Conservation (phyloP, 2,329 filamentous ascomycete genomes). For the Periconia sp. region DNA sequence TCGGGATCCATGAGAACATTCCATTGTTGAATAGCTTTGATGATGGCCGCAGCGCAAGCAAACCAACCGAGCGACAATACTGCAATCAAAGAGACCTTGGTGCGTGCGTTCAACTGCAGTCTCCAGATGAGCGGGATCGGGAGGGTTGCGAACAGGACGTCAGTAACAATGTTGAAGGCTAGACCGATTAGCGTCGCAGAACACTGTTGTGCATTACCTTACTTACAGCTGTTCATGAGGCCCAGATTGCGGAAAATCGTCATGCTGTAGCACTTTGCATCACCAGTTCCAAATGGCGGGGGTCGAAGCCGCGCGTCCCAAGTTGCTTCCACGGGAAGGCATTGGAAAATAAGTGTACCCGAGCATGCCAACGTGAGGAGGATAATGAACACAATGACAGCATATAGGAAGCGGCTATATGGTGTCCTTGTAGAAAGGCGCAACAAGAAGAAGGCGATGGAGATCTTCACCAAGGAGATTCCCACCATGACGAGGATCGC, state of each 20-base stretch:
- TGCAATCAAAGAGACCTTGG: slow-evolving; percentile 46
- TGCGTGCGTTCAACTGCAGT: slow-evolving; percentile 51
- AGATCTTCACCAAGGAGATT: slow-evolving; percentile 55
- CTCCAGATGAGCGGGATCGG: slow-evolving; percentile 53
- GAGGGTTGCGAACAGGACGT: slow-evolving; percentile 49
- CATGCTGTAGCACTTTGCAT: slow-evolving; percentile 52
- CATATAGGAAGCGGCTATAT: slow-evolving; percentile 51
- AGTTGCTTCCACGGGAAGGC: slow-evolving; percentile 51
- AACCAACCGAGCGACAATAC: slow-evolving; percentile 49
- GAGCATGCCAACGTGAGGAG: slow-evolving; percentile 51
- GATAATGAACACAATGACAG: slow-evolving; percentile 52
- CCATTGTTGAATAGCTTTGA: slow-evolving; percentile 50
- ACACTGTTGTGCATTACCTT: too few species aligned
- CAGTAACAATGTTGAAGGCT: slow-evolving; percentile 49
- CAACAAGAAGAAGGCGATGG: slow-evolving; percentile 54
- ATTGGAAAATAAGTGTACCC: slow-evolving; percentile 57
- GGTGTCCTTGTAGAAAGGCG: slow-evolving; percentile 47
- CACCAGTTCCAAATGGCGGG: slow-evolving; percentile 30
- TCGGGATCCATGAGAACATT: slow-evolving; percentile 44
- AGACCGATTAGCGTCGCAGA: slow-evolving; percentile 12
- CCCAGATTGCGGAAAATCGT: slow-evolving; percentile 52
- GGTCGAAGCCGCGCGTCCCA: slow-evolving; percentile 51
- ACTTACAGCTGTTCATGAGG: slow-evolving; percentile 54
- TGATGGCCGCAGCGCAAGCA: slow-evolving; percentile 51
- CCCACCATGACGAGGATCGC: slow-evolving; percentile 55